Conservation (phyloP, 441 rosid species). For the Gossypium lobatum region DNA sequence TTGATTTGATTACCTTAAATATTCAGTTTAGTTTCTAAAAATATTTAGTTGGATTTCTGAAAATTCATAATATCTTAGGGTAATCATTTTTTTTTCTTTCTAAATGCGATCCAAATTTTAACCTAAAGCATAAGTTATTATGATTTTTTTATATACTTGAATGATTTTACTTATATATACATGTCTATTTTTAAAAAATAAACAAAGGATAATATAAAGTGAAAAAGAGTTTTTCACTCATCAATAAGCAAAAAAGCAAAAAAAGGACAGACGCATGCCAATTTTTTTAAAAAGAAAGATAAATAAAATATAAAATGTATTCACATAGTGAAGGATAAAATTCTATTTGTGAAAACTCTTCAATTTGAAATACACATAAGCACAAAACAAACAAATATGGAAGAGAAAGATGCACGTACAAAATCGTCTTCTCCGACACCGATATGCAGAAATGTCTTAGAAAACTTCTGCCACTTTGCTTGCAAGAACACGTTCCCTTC, state of each 20-base stretch:
- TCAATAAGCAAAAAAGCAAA: background rate
- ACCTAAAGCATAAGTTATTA: no score
- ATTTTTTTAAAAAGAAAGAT: background rate
- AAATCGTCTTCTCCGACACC: constrained; percentile 19
- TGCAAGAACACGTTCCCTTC: constrained; percentile 86
- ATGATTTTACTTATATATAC: no score
- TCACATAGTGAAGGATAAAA: constrained; percentile 21
- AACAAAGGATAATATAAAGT: no score
- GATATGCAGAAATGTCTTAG: constrained; percentile 26
- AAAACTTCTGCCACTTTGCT: constrained; percentile 77
- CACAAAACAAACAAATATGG: background rate
- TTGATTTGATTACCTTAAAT: no score
- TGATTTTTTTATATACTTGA: no score
- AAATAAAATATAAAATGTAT: constrained; percentile 15
- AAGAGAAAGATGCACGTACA: constrained; percentile 23
- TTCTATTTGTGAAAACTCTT: constrained; percentile 16
- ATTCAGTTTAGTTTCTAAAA: no score
- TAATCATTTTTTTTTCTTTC: no score
- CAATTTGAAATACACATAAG: constrained; percentile 11
- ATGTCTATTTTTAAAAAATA: background rate
- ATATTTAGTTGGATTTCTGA: no score
- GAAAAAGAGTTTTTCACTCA: background rate
- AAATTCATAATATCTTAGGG: no score
- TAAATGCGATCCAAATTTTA: no score
- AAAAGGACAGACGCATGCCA: background rate